Evolutionary conservation across 768 basidiomycete genomes (phyloP).

Genomic region (Podaxis sp.): DNA sequence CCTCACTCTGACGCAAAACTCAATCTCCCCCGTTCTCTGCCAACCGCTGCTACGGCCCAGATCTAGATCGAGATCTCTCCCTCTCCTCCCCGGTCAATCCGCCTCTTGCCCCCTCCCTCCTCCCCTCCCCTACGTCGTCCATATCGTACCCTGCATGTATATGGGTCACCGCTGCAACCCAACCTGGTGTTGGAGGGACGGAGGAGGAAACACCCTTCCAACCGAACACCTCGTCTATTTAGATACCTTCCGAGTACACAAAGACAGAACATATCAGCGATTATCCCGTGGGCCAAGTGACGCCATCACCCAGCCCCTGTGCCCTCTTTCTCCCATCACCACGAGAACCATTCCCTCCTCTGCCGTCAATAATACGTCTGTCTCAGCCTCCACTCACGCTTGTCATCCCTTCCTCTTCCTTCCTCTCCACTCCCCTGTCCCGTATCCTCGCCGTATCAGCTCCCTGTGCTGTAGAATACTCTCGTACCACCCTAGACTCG

Average conservation of each 20-base stretch:
- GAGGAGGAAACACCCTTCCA: neutral
- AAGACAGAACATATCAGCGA: slow-evolving; percentile 17
- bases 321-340: slow-evolving; percentile 16
- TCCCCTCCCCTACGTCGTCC: neutral
- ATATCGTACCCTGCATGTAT: neutral
- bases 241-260: slow-evolving; percentile 11
- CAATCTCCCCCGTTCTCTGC: slow-evolving; percentile 14
- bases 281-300: slow-evolving; percentile 17
- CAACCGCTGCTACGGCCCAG: slow-evolving; percentile 17
- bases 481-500: neutral
- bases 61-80: slow-evolving; percentile 16
- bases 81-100: slow-evolving; percentile 2
- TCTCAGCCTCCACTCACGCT: slow-evolving; percentile 15
- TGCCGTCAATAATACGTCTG: slow-evolving; percentile 13
- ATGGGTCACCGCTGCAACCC: neutral
- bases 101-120: neutral
- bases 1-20: slow-evolving; percentile 15
- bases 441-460: neutral
- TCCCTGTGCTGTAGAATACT: neutral
- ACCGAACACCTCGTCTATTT: slow-evolving; percentile 6
- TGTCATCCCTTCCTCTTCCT: slow-evolving; percentile 5
- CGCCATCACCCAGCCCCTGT: slow-evolving; percentile 17
- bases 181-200: neutral
- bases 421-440: neutral
- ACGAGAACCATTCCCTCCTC: slow-evolving; percentile 16